Base-by-base conservation (phyloP, 2,329 filamentous ascomycete species). In the Paraconiothyrium sp. region DNA sequence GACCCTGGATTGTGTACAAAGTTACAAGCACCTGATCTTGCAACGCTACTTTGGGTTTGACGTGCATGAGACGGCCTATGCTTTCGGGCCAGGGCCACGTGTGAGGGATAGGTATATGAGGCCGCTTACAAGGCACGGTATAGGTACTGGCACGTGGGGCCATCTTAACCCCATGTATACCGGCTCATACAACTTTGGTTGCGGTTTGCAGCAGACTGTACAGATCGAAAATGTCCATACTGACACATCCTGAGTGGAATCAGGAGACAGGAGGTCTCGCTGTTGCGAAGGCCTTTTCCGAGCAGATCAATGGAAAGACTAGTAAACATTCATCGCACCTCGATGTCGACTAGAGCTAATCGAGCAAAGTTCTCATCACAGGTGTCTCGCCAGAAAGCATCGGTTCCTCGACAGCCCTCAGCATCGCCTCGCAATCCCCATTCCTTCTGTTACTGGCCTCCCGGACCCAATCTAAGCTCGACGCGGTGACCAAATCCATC, bases 391-490 rank as follows among this genome's bases (percentile, higher is more conserved):
- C 72, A 13, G 71, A 73, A 55, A 68, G 66, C 22, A 76, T 76
- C 22, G 73, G 74, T 9, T 75, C 71, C 13, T 70, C 73, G 6
- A 75, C 68, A 34, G 69, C 72, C n/a, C 30, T 67, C 3, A 64
- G 67, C 22, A 65, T 76, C 10, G 73, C 73, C 27, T 76, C 73
- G 0, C 72, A 76, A 58, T 57, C 52, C 1, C 74, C 75, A 0
- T 27, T 50, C 10, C 66, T 78, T 8, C 54, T 78, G 0, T 68
- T 78, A 24, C 71, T 78, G 35, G 74, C 73, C 11, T 82, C 82
- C 20, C 84, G 85, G 54, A 83, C 76, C 43, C 62, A 71, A 10
- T 59, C 73, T 14, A 86, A 84, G 54, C 71, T 82, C 13, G 70
- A 79, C 3, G 65, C 77, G 4, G 79, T 82, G 1, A 74, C 77